Base-by-base conservation (phyloP, 2,329 filamentous ascomycete genomes). In the Epichloe sp. region DNA sequence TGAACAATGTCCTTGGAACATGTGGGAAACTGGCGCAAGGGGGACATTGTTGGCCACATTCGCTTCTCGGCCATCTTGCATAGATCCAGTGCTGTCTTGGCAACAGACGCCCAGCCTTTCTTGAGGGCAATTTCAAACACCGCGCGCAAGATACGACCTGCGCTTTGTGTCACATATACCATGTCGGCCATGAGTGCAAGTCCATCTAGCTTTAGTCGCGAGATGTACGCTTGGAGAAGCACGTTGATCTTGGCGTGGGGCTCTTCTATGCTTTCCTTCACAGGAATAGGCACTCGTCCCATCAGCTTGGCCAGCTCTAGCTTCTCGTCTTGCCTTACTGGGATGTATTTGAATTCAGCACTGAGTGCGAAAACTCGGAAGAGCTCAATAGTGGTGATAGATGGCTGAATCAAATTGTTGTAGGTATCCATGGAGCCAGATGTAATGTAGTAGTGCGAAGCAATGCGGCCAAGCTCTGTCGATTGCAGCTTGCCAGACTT, bases 41-140 rank as follows among this genome's bases (percentile, higher is more conserved):
- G 93, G 38, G 88, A 88, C 93, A 97, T 98, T 5, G 91, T 97
- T 14, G 91, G 90, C 93, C 93, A 98, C 94, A 98, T 98, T 47
- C 94, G 80, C 75, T 95, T 95, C 73, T 98, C 93, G 0, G 91
- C 93, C 88, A 95, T 97, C 72, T 98, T 98, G 72, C 94, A 98
- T 49, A 98, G 77, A 60, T 95, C 88, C 42, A 98, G 74, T 0
- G 93, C 90, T 55, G 86, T 88, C 71, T 93, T 95, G 8, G 93
- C 88, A 3, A 97, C 93, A 15, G 83, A 85, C 1, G 93, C 82
- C 91, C 91, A 98, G 36, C 91, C 91, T 68, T 96, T 96, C 71
- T 91, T 95, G 57, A 98, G 71, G n/a, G 87, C 85, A 50, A 98
- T 97, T 70, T 98, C 94, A 58, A 97, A 98, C 47, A 98, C 85